Evolutionary conservation across 805 yeast species (phyloP).

Genomic region (Candida silvicultrix): DNA sequence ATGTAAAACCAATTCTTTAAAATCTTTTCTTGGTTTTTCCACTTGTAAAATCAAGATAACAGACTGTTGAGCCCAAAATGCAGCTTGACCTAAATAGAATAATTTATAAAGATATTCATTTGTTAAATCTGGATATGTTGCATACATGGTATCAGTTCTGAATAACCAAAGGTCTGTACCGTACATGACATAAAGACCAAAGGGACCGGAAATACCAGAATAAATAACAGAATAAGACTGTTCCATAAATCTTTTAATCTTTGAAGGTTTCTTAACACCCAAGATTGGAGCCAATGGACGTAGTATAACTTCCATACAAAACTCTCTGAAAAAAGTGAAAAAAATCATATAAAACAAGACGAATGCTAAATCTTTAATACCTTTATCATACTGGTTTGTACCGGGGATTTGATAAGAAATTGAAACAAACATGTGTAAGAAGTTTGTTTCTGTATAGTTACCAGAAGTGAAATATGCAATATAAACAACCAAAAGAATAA

Average conservation of each 20-base stretch:
- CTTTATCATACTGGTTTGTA: conserved; percentile 79
- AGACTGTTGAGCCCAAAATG: conserved; percentile 97
- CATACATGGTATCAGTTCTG: conserved; percentile 76
- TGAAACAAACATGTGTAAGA: conserved; percentile 54
- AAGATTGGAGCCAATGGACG: conserved; percentile 57
- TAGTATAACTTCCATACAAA: conserved; percentile 75
- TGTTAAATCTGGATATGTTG: conserved; percentile 73
- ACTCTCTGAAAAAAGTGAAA: conserved; percentile 88
- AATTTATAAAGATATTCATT: conserved; percentile 67
- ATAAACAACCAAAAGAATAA: conserved; percentile 37
- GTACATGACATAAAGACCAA: conserved; percentile 86
- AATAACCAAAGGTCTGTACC: conserved; percentile 84
- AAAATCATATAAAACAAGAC: conserved; percentile 76
- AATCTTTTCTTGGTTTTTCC: conserved; percentile 95
- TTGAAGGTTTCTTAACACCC: conserved; percentile 45
- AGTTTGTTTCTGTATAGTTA: conserved; percentile 52
- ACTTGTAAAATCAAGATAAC: conserved; percentile 74
- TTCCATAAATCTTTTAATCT: conserved; percentile 81
- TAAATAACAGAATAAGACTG: conserved; percentile 83
- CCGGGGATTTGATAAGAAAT: conserved; percentile 60
- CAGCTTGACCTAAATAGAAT: conserved; percentile 87
- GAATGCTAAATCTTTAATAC: conserved; percentile 74
- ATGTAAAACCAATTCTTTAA: conserved; percentile 83
- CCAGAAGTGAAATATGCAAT: conserved; percentile 47
- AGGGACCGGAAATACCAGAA: conserved; percentile 74